phyloP scores from a whole-genome alignment of 768 basidiomycete genomes.

The Asterophora lycoperdoides region DNA sequence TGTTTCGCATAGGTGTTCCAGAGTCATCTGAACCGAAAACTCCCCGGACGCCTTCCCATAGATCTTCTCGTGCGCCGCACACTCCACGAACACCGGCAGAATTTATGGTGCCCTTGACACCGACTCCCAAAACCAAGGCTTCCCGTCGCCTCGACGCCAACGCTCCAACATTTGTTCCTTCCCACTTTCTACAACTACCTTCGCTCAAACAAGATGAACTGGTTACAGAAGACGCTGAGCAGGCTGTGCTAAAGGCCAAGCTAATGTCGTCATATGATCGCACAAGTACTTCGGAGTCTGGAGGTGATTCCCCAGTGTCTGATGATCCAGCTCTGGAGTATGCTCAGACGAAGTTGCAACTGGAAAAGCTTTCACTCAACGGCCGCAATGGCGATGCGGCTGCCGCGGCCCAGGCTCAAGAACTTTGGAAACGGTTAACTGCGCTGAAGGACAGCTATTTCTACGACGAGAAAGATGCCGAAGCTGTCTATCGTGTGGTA shows the following conservation, averaged over 20 bases:
- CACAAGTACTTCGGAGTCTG: constrained; percentile 24
- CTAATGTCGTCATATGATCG: constrained; percentile 16
- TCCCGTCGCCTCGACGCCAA: constrained; percentile 34
- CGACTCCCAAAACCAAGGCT: constrained; percentile 13
- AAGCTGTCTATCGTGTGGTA: constrained; percentile 50
- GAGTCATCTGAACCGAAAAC: constrained; percentile 15
- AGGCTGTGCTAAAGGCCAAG: constrained; percentile 16
- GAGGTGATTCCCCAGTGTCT: constrained; percentile 31
- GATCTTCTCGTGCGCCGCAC: constrained; percentile 21
- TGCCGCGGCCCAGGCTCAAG: constrained; percentile 26
- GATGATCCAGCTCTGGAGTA: constrained; percentile 62
- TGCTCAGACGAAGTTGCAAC: constrained; percentile 55
- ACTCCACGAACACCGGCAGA: constrained; percentile 34
- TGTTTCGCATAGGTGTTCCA: not conserved
- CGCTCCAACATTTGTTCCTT: constrained; percentile 36
- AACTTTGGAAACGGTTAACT: constrained; percentile 43
- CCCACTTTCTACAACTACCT: constrained; percentile 10
- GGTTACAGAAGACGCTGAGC: constrained; percentile 8
- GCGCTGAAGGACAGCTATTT: constrained; percentile 56
- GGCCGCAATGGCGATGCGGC: constrained; percentile 18
- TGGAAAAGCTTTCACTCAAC: constrained; percentile 41
- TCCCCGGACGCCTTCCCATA: constrained; percentile 9
- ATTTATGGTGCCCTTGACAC: constrained; percentile 23
- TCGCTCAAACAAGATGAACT: constrained; percentile 9
- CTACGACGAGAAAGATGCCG: constrained; percentile 66